Evolutionary conservation across 2,329 filamentous ascomycete species (phyloP), one percentile per base, ranked within the genome.

Genomic region (Plenodomus lindquistii): DNA sequence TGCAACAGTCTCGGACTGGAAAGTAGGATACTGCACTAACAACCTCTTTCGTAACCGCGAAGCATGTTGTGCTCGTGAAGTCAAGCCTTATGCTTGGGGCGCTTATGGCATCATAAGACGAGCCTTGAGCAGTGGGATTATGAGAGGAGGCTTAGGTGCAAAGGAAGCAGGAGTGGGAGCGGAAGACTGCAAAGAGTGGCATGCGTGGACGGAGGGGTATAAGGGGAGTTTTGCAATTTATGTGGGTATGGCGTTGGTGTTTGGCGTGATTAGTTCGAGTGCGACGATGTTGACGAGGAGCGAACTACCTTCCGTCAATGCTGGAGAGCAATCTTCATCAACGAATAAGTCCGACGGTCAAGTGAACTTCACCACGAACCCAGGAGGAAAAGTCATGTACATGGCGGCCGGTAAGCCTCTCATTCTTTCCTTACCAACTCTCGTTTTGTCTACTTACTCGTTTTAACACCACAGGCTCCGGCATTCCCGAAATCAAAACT

Each of bases 401-500:
- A 81, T 84, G 78, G 80, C 81, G 3, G 78, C 80, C 27, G 82
- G 22, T 24, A 24, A 24, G 22, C 22, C 22, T n/a, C n/a, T n/a
- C n/a, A n/a, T n/a, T n/a, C n/a, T n/a, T n/a, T n/a, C n/a, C n/a
- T n/a, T n/a, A n/a, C n/a, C n/a, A n/a, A n/a, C n/a, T n/a, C n/a
- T n/a, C n/a, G n/a, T n/a, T n/a, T n/a, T n/a, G n/a, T n/a, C n/a
- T n/a, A n/a, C n/a, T n/a, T n/a, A n/a, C n/a, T n/a, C n/a, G n/a
- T n/a, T n/a, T n/a, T n/a, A n/a, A n/a, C n/a, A n/a, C n/a, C 22
- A 5, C 22, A 24, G 22, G 82, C 5, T 79, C 75, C 49, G 82
- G 82, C 0, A 84, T 85, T 27, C 82, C 82, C 0, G 82, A 85
- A 65, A 84, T 85, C 71, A 85, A 85, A 64, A 83, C 81, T 1